Evolutionary conservation across 306 rosid species (phyloP).

Genomic region (Aeschynomene evenia): DNA sequence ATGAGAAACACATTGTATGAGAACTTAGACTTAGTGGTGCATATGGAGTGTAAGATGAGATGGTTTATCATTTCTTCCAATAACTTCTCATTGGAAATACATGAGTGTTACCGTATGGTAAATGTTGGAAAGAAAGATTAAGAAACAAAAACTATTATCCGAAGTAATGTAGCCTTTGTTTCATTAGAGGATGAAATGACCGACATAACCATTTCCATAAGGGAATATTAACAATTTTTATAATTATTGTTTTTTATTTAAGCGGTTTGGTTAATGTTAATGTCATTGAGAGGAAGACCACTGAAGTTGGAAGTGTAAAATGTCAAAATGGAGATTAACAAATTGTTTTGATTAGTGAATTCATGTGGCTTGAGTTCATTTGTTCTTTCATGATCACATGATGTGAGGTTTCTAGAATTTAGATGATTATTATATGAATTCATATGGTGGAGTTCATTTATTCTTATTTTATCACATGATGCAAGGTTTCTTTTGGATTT

Average conservation of each 20-base stretch:
- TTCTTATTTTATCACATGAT: not conserved
- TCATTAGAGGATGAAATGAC: not conserved
- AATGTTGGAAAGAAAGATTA: not conserved
- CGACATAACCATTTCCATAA: not conserved
- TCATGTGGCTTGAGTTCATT: not conserved
- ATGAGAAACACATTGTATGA: not conserved
- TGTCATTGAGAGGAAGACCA: not conserved
- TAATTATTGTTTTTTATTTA: too few species aligned
- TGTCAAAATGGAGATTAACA: not conserved
- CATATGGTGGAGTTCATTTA: not conserved
- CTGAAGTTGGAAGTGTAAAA: not conserved
- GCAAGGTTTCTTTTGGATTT: not conserved
- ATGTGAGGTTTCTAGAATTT: not conserved
- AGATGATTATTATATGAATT: not conserved
- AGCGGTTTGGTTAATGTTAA: too few species aligned
- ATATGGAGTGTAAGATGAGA: conserved; percentile 17
- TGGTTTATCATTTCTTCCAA: not conserved
- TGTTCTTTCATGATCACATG: not conserved
- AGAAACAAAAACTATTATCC: not conserved
- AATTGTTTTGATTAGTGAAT: not conserved
- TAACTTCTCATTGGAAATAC: conserved; percentile 1
- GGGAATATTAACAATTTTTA: not conserved
- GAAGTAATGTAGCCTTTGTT: not conserved
- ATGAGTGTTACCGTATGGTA: not conserved
- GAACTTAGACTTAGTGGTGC: not conserved